Evolutionary conservation across 495 filamentous ascomycete species (phyloP).

Genomic region (Neurospora sp.): DNA sequence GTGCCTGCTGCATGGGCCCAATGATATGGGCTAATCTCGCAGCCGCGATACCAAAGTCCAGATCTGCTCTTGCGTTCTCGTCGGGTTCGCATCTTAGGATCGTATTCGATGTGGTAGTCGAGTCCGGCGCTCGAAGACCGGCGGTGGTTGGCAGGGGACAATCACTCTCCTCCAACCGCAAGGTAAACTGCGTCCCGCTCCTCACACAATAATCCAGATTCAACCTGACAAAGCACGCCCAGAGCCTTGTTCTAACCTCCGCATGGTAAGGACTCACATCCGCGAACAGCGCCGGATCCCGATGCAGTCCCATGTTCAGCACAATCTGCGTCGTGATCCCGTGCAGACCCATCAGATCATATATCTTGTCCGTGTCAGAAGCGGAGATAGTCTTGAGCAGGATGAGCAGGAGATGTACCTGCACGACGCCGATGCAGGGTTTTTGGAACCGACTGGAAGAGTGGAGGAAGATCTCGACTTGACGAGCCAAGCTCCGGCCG

Average conservation of each 20-base stretch:
- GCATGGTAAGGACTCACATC: conserved; percentile 10
- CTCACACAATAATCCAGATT: conserved; percentile 15
- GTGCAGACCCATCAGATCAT: conserved; percentile 10
- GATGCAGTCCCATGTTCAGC: conserved; percentile 13
- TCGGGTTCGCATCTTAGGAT: background rate
- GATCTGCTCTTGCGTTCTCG: background rate
- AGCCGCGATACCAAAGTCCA: conserved; percentile 6
- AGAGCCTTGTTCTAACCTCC: conserved; percentile 12
- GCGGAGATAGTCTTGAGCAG: conserved; percentile 13
- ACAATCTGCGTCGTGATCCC: conserved; percentile 12
- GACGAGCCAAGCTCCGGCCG: conserved; percentile 6
- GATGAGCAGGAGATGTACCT: conserved; percentile 8
- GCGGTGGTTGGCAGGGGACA: conserved; percentile 7
- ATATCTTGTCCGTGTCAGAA: conserved; percentile 15
- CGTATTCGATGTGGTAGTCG: background rate
- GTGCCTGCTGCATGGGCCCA: conserved; percentile 6
- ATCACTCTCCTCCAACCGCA: conserved; percentile 11
- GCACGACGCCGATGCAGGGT: conserved; percentile 15
- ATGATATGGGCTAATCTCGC: conserved; percentile 8
- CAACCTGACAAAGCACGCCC: conserved; percentile 9
- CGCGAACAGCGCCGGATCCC: conserved; percentile 8
- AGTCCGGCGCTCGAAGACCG: conserved; percentile 1
- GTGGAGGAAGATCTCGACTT: conserved; percentile 12
- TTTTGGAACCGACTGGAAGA: conserved; percentile 9
- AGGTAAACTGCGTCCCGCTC: conserved; percentile 11